Evolutionary conservation across 1,139 yeast species (phyloP).

Genomic region (Candida smagusa): DNA sequence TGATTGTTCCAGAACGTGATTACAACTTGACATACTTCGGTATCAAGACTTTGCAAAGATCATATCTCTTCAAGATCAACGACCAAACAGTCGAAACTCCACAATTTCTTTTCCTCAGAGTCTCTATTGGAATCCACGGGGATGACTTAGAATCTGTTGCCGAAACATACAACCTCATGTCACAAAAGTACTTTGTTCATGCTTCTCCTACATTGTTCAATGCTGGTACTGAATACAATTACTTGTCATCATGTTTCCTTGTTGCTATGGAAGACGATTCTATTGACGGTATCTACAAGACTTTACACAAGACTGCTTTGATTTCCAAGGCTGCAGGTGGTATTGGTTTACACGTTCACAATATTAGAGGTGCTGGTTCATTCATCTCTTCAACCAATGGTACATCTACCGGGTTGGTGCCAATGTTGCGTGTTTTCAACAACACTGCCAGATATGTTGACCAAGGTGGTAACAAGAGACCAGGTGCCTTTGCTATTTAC

Average conservation of each 20-base stretch:
- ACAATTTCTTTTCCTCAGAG: constrained; percentile 87
- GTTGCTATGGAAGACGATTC: constrained; percentile 89
- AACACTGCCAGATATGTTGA: constrained; percentile 91
- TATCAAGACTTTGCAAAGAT: constrained; percentile 82
- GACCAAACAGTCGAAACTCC: constrained; percentile 87
- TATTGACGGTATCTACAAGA: constrained; percentile 85
- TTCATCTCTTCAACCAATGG: constrained; percentile 89
- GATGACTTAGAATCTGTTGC: constrained; percentile 64
- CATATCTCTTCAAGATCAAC: constrained; percentile 66
- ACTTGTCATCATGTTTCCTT: constrained; percentile 86
- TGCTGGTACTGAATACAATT: constrained; percentile 86
- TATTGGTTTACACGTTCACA: constrained; percentile 80
- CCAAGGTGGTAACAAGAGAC: constrained; percentile 93
- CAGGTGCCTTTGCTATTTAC: constrained; percentile 88
- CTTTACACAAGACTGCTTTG: constrained; percentile 80
- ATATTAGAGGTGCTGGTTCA: constrained; percentile 82
- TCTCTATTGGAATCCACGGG: constrained; percentile 85
- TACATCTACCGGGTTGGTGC: constrained; percentile 82
- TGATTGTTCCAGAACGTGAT: constrained; percentile 75
- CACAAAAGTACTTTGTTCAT: constrained; percentile 78
- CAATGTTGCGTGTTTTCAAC: constrained; percentile 87
- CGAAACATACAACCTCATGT: constrained; percentile 84
- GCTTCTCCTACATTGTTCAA: constrained; percentile 89
- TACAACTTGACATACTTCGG: constrained; percentile 82
- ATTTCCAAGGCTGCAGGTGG: constrained; percentile 92